Base-by-base conservation (phyloP, 148 eudicot species). In the Amaranthus palmeri region DNA sequence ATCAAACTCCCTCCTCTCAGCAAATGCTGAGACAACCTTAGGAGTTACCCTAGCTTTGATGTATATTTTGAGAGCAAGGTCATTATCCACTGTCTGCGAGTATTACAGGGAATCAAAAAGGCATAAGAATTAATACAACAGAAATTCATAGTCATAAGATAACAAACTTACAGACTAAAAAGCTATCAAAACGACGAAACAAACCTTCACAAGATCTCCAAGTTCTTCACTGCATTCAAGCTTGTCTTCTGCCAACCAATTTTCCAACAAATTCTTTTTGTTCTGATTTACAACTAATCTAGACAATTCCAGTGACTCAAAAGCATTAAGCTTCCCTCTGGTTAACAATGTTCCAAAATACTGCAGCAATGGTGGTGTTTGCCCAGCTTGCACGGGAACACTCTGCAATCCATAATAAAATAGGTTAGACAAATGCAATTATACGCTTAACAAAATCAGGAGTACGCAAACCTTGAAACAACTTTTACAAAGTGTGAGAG, bases 21-120 rank as follows among this genome's bases (percentile, higher is more conserved):
- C 98, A 82, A 93, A 93, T 46, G 98, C 98, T 6, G 97, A 92
- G 62, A 93, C 96, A 71, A 93, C 98, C 83, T 93, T 93, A 10
- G 98, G 98, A 17, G 98, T 93, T 61, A 90, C 98, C 83, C 97
- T 88, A 54, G 98, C 98, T 86, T 91, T 93, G 67, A 93, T 91
- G 81, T 88, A 93, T 66, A 93, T 87, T 79, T 93, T 93, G 73
- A 93, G 79, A 12, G 98, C 98, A 78, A 93, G 92, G 82, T 93
- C 98, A 80, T 85, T 93, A 74, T 93, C 98, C 75, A 93, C 98
- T 17, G 98, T 93, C 98, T 93, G 82, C 85, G 87, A 58, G 65
- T 7, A 18, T 2, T 43, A 51, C 52, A 62, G 6, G 45, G 46
- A 44, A 72, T 46, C 55, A 62, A 66, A 71, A 65, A 54, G 54